phyloP scores from a whole-genome alignment of 2,329 filamentous ascomycete species.

The Elsinoe arachidis region DNA sequence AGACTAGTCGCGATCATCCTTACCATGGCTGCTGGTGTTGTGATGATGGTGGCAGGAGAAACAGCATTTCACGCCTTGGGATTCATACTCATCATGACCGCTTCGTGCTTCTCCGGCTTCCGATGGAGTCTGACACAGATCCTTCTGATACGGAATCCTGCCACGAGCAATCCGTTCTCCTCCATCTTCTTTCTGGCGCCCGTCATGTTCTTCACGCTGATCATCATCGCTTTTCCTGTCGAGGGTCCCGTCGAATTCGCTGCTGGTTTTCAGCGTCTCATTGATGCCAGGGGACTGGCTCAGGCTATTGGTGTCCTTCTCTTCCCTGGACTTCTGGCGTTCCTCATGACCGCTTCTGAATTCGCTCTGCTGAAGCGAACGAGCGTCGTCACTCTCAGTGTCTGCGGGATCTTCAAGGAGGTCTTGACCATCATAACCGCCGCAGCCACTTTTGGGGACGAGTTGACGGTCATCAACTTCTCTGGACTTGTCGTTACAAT shows the following conservation, averaged over 20 bases:
- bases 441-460: slow-evolving; percentile 79
- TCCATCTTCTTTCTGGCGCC: slow-evolving; percentile 97
- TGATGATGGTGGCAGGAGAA: slow-evolving; percentile 98
- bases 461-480: slow-evolving; percentile 77
- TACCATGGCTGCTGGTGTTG: slow-evolving; percentile 83
- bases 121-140: slow-evolving; percentile 99
- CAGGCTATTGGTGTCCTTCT: slow-evolving; percentile 65
- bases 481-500: slow-evolving; percentile 83
- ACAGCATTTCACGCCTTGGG: slow-evolving; percentile 79
- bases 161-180: slow-evolving; percentile 91
- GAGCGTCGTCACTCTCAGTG: slow-evolving; percentile 88
- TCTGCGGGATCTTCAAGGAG: slow-evolving; percentile 98
- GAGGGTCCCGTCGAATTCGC: slow-evolving; percentile 66
- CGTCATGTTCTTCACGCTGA: slow-evolving; percentile 82
- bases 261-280: slow-evolving; percentile 56
- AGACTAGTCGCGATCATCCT: slow-evolving; percentile 79
- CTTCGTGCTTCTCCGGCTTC: slow-evolving; percentile 92
- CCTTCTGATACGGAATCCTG: slow-evolving; percentile 82
- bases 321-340: slow-evolving; percentile 85
- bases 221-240: slow-evolving; percentile 72
- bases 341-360: slow-evolving; percentile 93
- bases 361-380: slow-evolving; percentile 93
- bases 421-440: slow-evolving; percentile 91
- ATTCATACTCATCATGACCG: slow-evolving; percentile 85
- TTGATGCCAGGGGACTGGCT: slow-evolving; percentile 57